Evolutionary conservation across 1,139 yeast genomes (phyloP), one percentile per base, ranked within the genome.

Genomic region (Wickerhamiella pararugosa): DNA sequence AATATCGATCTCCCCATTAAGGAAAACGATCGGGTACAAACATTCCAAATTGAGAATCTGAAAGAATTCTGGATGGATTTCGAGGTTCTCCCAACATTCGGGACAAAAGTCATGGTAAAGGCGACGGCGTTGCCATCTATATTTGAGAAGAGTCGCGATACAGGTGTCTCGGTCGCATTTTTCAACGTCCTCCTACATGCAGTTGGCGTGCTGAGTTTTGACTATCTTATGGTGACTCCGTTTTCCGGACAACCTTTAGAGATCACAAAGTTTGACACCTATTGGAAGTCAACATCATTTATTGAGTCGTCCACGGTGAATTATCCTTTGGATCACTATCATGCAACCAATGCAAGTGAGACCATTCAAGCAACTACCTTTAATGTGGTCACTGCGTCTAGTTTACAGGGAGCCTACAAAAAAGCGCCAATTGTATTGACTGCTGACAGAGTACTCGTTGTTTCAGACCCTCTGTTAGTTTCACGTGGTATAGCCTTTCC

Each of bases 11-110:
- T 87, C 28, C 97, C 97, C 0, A 68, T 83, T 5, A 71, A 79
- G 2, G 92, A 81, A 45, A 76, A 70, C 38, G 79, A 80, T 28
- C 73, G 76, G 43, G 72, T 76, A 33, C 75, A 90, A 47, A 79
- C 87, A 5, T 87, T 90, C 63, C 96, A 90, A 59, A 76, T 92
- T 7, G 93, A 83, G 53, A 67, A 80, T 1, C 73, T 87, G 43
- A 77, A 84, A 6, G 75, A 76, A 41, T 83, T 90, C 56, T 67
- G 79, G 25, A 74, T 90, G 46, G 95, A 86, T 56, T 82, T 90
- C 58, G 98, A 90, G 58, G 72, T 90, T 11, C 87, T 80, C 60
- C 96, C 98, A 1, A 82, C 90, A 10, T 90, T 84, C 63, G 98
- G 98, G 29, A 86, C 97, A 0, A 72, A 94, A 48, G 65, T 87